These are phyloP conservation scores for Asterionellopsis glacialis DNA, from an alignment of 108 stramenopile species.

Conservation along the genomic window DNA sequence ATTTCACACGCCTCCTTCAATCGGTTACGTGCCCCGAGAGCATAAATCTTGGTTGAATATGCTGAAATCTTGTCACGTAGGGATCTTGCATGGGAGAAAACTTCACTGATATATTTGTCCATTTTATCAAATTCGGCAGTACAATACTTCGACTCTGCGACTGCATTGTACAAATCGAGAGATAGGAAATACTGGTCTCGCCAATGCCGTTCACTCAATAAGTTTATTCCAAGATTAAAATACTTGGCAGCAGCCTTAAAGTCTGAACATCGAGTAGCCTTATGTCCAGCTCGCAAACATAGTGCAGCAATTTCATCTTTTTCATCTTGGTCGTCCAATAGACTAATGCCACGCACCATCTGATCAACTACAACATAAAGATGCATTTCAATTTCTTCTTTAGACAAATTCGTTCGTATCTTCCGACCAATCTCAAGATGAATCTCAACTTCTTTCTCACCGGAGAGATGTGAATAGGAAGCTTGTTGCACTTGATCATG, in stretches of 20 bases:
- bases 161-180: constrained; percentile 43
- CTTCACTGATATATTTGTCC: constrained; percentile 18
- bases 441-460: constrained; percentile 21
- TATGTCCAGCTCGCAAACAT: constrained; percentile 41
- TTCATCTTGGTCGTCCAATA: constrained; percentile 2
- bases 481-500: constrained; percentile 37
- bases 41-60: constrained; percentile 25
- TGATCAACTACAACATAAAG: constrained; percentile 8
- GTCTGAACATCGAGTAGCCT: constrained; percentile 29
- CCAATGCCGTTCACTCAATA: constrained; percentile 49
- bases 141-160: constrained; percentile 32
- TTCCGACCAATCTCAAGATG: constrained; percentile 39
- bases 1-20: constrained; percentile 17
- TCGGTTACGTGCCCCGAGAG: constrained; percentile 19
- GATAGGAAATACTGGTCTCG: constrained; percentile 44
- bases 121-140: constrained; percentile 24
- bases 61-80: constrained; percentile 35
- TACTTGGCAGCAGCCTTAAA: constrained; percentile 50
- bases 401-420: constrained; percentile 19
- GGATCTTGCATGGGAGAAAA: constrained; percentile 21
- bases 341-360: neutral
- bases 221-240: constrained; percentile 35
- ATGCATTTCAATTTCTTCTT: constrained; percentile 12
- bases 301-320: constrained; percentile 29
- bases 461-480: constrained; percentile 27